Base-by-base conservation (phyloP, 108 stramenopile genomes). In the Fragilaria crotonensis region DNA sequence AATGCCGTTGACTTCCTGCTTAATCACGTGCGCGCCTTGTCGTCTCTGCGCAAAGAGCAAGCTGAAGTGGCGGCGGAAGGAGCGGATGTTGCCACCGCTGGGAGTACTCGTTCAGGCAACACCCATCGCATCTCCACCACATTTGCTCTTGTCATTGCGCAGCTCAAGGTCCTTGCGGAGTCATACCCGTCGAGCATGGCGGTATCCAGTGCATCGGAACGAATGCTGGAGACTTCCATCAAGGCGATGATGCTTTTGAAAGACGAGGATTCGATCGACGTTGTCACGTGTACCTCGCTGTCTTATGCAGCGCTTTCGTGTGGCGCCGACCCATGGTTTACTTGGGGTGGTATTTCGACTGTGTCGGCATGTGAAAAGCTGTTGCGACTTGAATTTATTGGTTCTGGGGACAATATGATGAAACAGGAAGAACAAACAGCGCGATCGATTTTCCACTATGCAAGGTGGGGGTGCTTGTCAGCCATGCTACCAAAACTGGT, bases 261-360 rank as follows among this genome's bases (percentile, higher is more conserved):
- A 60, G 33, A 49, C 59, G 59, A 52, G 30, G 33, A 44, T 44
- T 26, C 54, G 56, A 19, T 64, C 25, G 48, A 74, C 25, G 25
- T 65, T 45, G 61, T 74, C 0, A 61, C 61, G 23, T 44, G 45
- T 4, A 53, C 67, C 55, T 68, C 76, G 11, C 51, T 81, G 19
- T 55, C 66, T 7, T 90, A 81, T 60, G 85, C 81, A 9, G 72
- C 83, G 9, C 62, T 86, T 18, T 79, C 89, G n/a, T 71, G 77
- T 45, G 84, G 83, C 22, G 87, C 79, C 5, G 51, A 66, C 4
- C 70, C 64, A 26, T 33, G 19, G 3, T 11, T 41, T 14, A 41
- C 11, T 49, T 58, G 21, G 59, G 58, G 28, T 23, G 55, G 21
- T 63, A 68, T 20, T 48, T 70, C 71, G n/a, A 52, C 0, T 9